Evolutionary conservation across 495 filamentous ascomycete genomes (phyloP).

Genomic region (Penicillium angulare): DNA sequence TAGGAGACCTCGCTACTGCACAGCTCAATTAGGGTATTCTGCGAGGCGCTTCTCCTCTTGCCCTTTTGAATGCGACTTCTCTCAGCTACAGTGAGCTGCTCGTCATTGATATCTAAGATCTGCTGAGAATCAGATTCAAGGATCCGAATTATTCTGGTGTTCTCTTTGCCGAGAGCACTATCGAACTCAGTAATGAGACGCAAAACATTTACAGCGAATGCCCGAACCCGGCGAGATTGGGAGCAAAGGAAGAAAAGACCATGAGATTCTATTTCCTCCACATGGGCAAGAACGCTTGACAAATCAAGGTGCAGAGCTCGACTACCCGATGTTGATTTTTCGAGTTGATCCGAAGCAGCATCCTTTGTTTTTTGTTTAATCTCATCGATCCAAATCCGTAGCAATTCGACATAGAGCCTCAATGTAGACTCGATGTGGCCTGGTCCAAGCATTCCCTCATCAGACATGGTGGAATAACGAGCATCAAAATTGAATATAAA

Average conservation of each 20-base stretch:
- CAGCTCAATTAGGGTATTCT: constrained; percentile 86
- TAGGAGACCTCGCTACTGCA: constrained; percentile 95
- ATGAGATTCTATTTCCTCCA: constrained; percentile 96
- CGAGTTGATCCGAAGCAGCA: constrained; percentile 59
- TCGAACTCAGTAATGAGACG: constrained; percentile 94
- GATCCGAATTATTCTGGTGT: constrained; percentile 80
- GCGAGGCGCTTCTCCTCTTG: constrained; percentile 76
- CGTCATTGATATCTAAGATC: constrained; percentile 90
- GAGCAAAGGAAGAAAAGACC: constrained; percentile 98
- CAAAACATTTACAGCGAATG: constrained; percentile 88
- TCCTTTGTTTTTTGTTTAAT: constrained; percentile 83
- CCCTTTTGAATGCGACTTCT: constrained; percentile 89
- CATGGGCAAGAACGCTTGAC: constrained; percentile 82
- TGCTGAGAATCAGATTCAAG: constrained; percentile 85
- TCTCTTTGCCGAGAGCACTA: constrained; percentile 77
- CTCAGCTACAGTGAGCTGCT: constrained; percentile 87
- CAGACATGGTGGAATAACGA: constrained; percentile 94
- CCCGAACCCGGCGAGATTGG: constrained; percentile 82
- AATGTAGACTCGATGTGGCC: constrained; percentile 95
- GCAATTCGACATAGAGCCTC: constrained; percentile 85
- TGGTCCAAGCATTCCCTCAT: constrained; percentile 93
- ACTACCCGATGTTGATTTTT: constrained; percentile 53
- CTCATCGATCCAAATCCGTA: constrained; percentile 96
- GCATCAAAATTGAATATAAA: constrained; percentile 99
- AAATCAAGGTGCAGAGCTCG: constrained; percentile 76